Base-by-base conservation (phyloP, 257 asterid genomes). In the Primulina tabacum region DNA sequence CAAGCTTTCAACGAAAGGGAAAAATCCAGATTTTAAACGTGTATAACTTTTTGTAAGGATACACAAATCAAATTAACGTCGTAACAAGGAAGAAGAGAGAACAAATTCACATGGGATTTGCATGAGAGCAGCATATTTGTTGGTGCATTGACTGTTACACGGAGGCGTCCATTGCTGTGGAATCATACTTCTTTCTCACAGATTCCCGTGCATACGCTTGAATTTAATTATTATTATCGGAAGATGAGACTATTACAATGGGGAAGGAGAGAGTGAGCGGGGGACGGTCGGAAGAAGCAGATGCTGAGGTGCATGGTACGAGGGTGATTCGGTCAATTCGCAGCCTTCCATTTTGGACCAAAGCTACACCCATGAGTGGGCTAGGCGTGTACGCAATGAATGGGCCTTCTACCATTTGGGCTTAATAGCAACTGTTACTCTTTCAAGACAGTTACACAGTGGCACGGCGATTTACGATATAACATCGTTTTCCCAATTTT, bases 161-260 rank as follows among this genome's bases (percentile, higher is more conserved):
- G 96, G 98, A 68, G 92, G 95, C 43, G 92, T 71, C 95, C 96
- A 92, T 47, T 87, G 79, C 76, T 80, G 86, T 8, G 94, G 88
- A 65, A 79, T 81, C 89, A 89, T 85, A 29, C 70, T 75, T 73
- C 53, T 61, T 21, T 21, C 24, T 21, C 24, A 21, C 40, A 40
- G 26, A 29, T 4, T n/a, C 8, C 62, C 8, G 8, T 1, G 7
- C 24, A 21, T 21, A 21, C 24, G 24, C 24, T 21, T 21, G 24
- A 21, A 21, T 21, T 21, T 21, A 21, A 21, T 21, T 21, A 21
- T 1, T 21, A 14, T 14, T 16, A 50, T 16, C 8, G 20, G 20
- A 50, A 50, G 20, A 50, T 5, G 56, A 50, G 16, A 43, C 53
- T 43, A 43, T 12, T 12, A 12, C 53, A 43, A 43, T 50, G 20